Evolutionary conservation across 305 asterid species (phyloP), one percentile per base, ranked within the genome.

Genomic region (Plantago rigida): DNA sequence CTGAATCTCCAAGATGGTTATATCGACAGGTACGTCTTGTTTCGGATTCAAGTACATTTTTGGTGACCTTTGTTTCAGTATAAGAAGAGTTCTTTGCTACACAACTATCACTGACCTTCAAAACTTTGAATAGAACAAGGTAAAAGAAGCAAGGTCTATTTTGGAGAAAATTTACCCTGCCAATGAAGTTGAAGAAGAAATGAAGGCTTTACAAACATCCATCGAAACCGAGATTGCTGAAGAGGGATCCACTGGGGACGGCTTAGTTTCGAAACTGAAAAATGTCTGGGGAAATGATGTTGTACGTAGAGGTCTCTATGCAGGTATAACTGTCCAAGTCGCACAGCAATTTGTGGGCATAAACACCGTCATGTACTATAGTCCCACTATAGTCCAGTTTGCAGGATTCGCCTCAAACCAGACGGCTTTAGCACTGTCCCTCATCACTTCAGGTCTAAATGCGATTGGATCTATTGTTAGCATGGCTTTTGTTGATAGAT

Each of bases 1-100:
- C 97, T 0, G 95, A 86, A 77, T 89, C 95, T 26, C 97, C 97
- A 9, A 72, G 95, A 75, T 89, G 94, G 95, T 77, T 89, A 24
- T 86, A 86, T 57, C 80, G 91, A 13, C 62, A 79, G 79, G 94
- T 84, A 79, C 11, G 2, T 60, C 57, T 42, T 26, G 28, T 13
- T 62, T 26, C 39, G 34, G 9, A 45, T 19, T 56, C 14, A 22
- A 13, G 1, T 22, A 4, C n/a, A 56, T 22, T 62, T 13, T 1
- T 34, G 8, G 2, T 49, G 8, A 34, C n/a, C 4, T 13, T 45
- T 22, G 34, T 13, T 55, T 13, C n/a, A 15, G 3, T 4, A 13
- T 17, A 7, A 2, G 13, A 19, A 31, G 13, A 31, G 14, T 13
- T 55, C 60, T 28, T 15, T n/a, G 36, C n/a, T 3, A 1, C 13